These are phyloP conservation scores for Lagenaria siceraria DNA, from an alignment of 306 rosid genomes.

Conservation along the genomic window DNA sequence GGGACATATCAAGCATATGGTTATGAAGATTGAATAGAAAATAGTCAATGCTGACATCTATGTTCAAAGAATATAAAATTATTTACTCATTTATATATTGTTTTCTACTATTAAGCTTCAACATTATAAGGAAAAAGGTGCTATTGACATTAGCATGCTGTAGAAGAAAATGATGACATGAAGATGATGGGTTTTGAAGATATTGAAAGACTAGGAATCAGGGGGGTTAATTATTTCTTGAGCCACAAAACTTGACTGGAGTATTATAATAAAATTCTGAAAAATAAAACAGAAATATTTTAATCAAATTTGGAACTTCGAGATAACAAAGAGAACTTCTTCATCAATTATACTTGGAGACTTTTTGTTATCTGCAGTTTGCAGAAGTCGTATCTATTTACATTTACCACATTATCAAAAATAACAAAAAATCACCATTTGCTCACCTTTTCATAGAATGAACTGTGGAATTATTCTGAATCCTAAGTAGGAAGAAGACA, in stretches of 20 bases:
- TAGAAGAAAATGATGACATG: not conserved
- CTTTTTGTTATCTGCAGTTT: not conserved
- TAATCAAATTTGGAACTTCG: not conserved
- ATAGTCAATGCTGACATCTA: constrained; percentile 7
- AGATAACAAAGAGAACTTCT: not conserved
- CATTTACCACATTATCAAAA: not conserved
- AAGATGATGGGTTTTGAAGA: not conserved
- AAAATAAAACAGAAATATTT: not conserved
- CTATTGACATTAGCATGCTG: not conserved
- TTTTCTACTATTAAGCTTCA: not conserved
- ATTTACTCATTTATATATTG: not conserved
- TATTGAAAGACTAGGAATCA: not conserved
- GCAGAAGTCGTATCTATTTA: not conserved
- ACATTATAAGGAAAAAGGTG: not conserved
- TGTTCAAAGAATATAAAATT: not conserved
- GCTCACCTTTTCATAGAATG: not conserved
- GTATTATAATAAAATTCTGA: not conserved
- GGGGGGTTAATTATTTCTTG: constrained; percentile 3
- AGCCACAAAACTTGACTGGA: not conserved
- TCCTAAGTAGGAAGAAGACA: not conserved
- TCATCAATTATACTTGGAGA: not conserved
- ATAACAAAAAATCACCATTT: not conserved
- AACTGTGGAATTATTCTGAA: not conserved
- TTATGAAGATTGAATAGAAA: not conserved
- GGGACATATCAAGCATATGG: constrained; percentile 5